phyloP scores from a whole-genome alignment of 345 rosid species.

The Acer yangbiense region DNA sequence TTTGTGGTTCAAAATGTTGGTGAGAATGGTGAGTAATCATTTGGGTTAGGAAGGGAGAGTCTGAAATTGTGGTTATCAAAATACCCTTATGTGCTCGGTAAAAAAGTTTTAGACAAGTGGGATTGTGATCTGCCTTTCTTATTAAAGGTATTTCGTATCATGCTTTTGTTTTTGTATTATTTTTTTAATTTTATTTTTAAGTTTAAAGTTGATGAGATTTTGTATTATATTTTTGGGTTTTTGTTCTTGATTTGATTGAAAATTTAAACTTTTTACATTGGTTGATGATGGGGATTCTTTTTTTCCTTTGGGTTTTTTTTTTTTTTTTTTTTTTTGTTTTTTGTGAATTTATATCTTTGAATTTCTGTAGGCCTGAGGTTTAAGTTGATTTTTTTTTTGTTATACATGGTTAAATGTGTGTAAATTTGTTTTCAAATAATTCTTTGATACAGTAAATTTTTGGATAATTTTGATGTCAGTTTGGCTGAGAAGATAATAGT shows the following conservation, averaged over 20 bases:
- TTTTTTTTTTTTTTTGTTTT: not conserved
- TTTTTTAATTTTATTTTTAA: too few species aligned
- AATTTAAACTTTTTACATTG: not conserved
- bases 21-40: constrained; percentile 31
- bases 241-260: constrained; percentile 2
- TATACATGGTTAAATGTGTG: not conserved
- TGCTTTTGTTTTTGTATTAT: not conserved
- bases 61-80: constrained; percentile 67
- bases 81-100: constrained; percentile 64
- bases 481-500: not conserved
- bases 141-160: constrained; percentile 53
- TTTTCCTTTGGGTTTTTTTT: not conserved
- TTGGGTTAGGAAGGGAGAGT: constrained; percentile 26
- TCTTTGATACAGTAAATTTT: not conserved
- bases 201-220: not conserved
- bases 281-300: not conserved
- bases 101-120: constrained; percentile 68
- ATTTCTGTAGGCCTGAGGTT: not conserved
- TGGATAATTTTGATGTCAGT: not conserved
- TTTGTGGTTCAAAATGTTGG: constrained; percentile 39
- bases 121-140: constrained; percentile 81
- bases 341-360: constrained; percentile 3
- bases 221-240: not conserved
- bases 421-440: not conserved
- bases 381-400: not conserved